Percentiles rank a stretch among this genome's conserved stretches.
Conservation (phyloP, 2,329 filamentous ascomycete genomes). For the Claviceps sp. region DNA sequence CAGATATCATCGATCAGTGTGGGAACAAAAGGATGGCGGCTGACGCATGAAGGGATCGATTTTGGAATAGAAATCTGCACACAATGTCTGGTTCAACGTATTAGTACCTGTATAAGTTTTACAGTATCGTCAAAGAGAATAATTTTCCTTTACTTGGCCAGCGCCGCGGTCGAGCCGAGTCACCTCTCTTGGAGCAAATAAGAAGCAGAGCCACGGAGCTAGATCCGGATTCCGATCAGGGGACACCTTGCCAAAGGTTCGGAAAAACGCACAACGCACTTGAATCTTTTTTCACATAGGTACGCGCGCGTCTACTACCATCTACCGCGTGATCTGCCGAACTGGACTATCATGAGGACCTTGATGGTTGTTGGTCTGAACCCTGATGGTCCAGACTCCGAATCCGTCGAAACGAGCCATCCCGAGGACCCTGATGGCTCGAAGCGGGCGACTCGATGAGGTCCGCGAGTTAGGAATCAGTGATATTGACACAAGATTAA, state of each 20-base stretch:
- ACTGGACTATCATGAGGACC: not conserved
- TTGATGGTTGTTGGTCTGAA: no score
- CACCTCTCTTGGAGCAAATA: no score
- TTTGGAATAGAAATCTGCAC: constrained; percentile 14
- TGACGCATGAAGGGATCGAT: constrained; percentile 13
- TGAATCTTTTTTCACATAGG: no score
- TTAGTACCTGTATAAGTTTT: not conserved
- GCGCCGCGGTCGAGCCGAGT: no score
- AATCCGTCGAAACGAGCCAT: not conserved
- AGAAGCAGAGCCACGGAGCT: no score
- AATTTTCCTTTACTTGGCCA: constrained; percentile 11
- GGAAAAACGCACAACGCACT: no score
- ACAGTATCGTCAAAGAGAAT: constrained; percentile 17
- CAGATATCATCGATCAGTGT: not conserved
- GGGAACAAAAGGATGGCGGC: not conserved
- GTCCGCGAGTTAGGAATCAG: not conserved
- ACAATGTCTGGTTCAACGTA: constrained; percentile 15
- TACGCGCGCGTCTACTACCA: no score
- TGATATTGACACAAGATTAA: no score
- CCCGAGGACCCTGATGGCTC: constrained; percentile 1
- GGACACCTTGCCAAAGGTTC: no score
- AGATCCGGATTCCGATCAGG: no score
- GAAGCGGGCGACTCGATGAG: not conserved
- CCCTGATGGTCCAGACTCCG: not conserved
- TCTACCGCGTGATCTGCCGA: no score